These are phyloP conservation scores for Bremia lactucae DNA, from an alignment of 352 stramenopile genomes.

Conservation along the genomic window DNA sequence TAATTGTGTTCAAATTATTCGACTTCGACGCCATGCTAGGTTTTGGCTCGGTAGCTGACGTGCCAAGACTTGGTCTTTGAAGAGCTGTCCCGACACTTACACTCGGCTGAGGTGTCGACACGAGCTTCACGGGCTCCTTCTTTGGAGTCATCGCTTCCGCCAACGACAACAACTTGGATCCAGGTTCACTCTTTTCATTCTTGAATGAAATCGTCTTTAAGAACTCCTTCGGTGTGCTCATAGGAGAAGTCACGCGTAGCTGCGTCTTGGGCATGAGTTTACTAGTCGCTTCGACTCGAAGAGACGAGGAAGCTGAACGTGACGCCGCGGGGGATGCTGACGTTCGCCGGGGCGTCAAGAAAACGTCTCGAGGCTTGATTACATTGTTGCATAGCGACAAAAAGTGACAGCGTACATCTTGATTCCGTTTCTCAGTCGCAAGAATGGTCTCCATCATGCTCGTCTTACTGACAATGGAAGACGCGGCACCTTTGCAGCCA, in stretches of 20 bases:
- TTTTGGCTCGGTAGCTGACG: conserved; percentile 7
- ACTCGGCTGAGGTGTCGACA: conserved; percentile 30
- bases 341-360: conserved; percentile 31
- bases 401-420: conserved; percentile 39
- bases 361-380: conserved; percentile 47
- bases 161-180: conserved; percentile 46
- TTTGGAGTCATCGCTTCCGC: conserved; percentile 50
- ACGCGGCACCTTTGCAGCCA: conserved; percentile 8
- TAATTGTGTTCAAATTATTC: conserved; percentile 13
- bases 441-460: conserved; percentile 40
- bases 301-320: conserved; percentile 21
- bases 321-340: conserved; percentile 14
- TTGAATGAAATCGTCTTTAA: conserved; percentile 45
- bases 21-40: conserved; percentile 3
- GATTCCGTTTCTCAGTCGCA: conserved; percentile 30
- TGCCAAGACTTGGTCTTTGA: conserved; percentile 32
- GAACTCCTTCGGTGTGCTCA: conserved; percentile 38
- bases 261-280: conserved; percentile 64
- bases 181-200: conserved; percentile 37
- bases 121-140: conserved; percentile 38
- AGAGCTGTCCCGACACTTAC: conserved; percentile 25
- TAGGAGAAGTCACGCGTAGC: conserved; percentile 51
- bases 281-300: conserved; percentile 40
- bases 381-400: conserved; percentile 51
- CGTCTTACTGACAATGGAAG: conserved; percentile 24